phyloP scores from a whole-genome alignment of 2,329 filamentous ascomycete species.

The Trichoderma arundinaceum region DNA sequence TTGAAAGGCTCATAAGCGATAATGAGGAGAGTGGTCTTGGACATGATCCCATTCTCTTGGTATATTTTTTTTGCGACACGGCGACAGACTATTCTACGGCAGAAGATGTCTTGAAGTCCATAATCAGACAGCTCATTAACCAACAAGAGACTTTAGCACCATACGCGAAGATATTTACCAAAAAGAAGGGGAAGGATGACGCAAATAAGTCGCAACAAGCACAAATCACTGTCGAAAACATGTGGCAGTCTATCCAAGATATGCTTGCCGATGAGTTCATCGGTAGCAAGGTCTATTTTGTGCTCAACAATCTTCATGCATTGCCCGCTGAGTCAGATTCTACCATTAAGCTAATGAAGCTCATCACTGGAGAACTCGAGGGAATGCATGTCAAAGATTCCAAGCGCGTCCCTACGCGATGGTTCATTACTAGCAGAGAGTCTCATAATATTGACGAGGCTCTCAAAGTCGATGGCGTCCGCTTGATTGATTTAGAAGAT shows the following conservation, averaged over 20 bases:
- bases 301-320: constrained; percentile 50
- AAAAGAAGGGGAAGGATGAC: constrained; percentile 41
- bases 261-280: constrained; percentile 47
- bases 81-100: constrained; percentile 47
- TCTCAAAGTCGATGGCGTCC: constrained; percentile 40
- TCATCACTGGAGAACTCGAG: constrained; percentile 42
- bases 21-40: constrained; percentile 34
- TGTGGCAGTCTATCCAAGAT: constrained; percentile 51
- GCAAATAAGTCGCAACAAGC: constrained; percentile 33
- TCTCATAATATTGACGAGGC: constrained; percentile 38
- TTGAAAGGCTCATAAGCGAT: constrained; percentile 40
- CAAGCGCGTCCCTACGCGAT: constrained; percentile 39
- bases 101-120: constrained; percentile 49
- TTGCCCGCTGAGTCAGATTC: constrained; percentile 43
- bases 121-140: constrained; percentile 47
- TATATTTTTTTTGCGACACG: constrained; percentile 52
- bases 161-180: constrained; percentile 46
- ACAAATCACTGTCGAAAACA: constrained; percentile 46
- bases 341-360: constrained; percentile 46
- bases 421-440: constrained; percentile 51
- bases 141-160: constrained; percentile 44
- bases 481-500: constrained; percentile 47
- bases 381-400: constrained; percentile 32
- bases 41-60: constrained; percentile 43
- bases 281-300: constrained; percentile 44